Conservation (phyloP, 176 grass and related monocot species). For the Oryza longistaminata region DNA sequence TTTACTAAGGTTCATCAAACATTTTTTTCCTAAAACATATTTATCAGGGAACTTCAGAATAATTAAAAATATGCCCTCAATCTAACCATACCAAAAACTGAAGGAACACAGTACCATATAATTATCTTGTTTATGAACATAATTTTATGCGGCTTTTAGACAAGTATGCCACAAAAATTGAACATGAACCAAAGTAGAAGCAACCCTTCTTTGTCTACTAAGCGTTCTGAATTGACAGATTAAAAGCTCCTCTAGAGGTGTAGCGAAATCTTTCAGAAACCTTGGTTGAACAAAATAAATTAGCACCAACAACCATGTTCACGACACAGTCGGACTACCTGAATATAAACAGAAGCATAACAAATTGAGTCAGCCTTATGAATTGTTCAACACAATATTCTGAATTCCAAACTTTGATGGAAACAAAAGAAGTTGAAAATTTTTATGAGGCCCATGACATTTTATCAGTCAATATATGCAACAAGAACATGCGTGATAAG, state of each 20-base stretch:
- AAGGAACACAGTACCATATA: not conserved
- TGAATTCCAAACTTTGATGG: slow-evolving; percentile 21
- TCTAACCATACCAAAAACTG: not conserved
- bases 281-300: slow-evolving; percentile 99
- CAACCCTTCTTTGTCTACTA: slow-evolving; percentile 63
- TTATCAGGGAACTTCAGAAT: slow-evolving; percentile 28
- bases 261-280: slow-evolving; percentile 86
- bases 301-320: slow-evolving; percentile 98
- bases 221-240: slow-evolving; percentile 71
- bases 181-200: slow-evolving; percentile 89
- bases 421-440: not conserved
- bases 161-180: slow-evolving; percentile 21
- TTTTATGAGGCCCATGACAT: slow-evolving; percentile 15
- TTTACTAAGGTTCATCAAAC: not conserved
- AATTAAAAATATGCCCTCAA: slow-evolving; percentile 6
- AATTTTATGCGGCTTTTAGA: not conserved
- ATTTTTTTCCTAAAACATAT: not conserved
- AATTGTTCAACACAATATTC: not conserved
- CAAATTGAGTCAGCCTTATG: not conserved
- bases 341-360: slow-evolving; percentile 42
- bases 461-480: slow-evolving; percentile 16
- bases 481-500: slow-evolving; percentile 5
- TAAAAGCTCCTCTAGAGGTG: slow-evolving; percentile 94
- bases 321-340: slow-evolving; percentile 89
- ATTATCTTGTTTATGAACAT: slow-evolving; percentile 7